Base-by-base conservation (phyloP, 768 basidiomycete species). In the Amanita subjunquillea region DNA sequence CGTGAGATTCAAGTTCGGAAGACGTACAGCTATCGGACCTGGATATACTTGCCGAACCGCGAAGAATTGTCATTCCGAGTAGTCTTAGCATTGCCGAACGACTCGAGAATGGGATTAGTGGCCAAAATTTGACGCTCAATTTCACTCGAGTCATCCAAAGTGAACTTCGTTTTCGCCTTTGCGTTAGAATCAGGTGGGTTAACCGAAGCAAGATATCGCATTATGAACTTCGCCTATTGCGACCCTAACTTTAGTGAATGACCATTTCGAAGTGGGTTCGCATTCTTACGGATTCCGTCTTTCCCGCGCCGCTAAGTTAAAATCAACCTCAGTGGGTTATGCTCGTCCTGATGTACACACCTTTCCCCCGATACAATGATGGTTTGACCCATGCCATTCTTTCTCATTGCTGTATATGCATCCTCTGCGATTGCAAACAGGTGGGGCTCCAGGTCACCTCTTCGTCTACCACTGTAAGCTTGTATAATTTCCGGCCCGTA, bases 21-120 rank as follows among this genome's bases (percentile, higher is more conserved):
- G 27, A 29, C 45, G 53, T 50, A 38, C 22, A 34, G 20, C 43
- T 12, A 42, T 63, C 75, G 60, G 47, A 93, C 96, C 80, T 99
- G 95, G 57, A 99, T 97, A 70, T 99, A 99, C 72, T 99, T 99
- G 56, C 96, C 96, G 67, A 99, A 99, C 53, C 96, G 83, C 20
- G 96, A 99, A 6, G 92, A 96, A 67, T 99, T 99, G 69, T 99
- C 96, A 65, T 99, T 99, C 54, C 96, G 80, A 13, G 96, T 97
- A 30, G 96, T 99, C 72, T 99, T 99, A 22, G 96, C 96, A 68
- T 99, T 99, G 58, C 96, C 96, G 60, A 99, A 98, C 0, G 96
- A 90, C 69, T 99, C 96, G 57, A 99, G 84, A 61, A 96, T 98
- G 22, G 96, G 96, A 67, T 99, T 99, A n/a, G 95, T 97, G 27